These are phyloP conservation scores for Saccharomycopsis sp. DNA, from an alignment of 805 yeast genomes.

Conservation along the genomic window DNA sequence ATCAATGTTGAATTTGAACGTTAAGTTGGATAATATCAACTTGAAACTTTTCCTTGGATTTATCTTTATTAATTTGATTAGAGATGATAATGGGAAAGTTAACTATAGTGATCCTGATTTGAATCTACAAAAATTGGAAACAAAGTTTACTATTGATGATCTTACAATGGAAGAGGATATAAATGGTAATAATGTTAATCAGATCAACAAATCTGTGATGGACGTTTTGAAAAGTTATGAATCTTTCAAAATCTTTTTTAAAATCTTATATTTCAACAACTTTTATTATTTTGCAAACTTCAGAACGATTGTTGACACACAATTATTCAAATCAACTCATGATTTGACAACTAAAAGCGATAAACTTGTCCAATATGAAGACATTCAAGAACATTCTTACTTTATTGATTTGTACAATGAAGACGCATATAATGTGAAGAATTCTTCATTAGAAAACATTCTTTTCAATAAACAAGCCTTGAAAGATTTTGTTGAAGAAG, in stretches of 20 bases:
- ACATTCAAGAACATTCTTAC: neutral
- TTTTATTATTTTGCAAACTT: constrained; percentile 4
- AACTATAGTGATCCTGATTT: neutral
- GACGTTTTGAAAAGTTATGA: constrained; percentile 10
- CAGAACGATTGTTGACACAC: too few relatives aligned
- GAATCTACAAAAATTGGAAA: neutral
- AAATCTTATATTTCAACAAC: constrained; percentile 17
- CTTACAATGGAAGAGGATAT: constrained; percentile 13
- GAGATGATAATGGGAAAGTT: neutral
- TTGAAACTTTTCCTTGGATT: constrained; percentile 17
- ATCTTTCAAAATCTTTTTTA: constrained; percentile 17
- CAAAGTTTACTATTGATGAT: constrained; percentile 7
- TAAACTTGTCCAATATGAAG: neutral
- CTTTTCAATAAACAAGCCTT: constrained; percentile 1
- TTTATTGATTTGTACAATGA: neutral
- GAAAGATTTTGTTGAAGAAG: constrained; percentile 12
- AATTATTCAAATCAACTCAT: too few relatives aligned
- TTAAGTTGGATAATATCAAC: constrained; percentile 14
- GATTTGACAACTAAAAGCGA: too few relatives aligned
- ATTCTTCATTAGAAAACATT: constrained; percentile 7
- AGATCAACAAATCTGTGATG: constrained; percentile 9
- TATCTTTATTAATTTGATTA: constrained; percentile 10
- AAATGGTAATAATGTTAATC: constrained; percentile 13
- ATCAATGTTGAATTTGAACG: constrained; percentile 16
- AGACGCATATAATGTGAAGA: too few relatives aligned